phyloP scores from a whole-genome alignment of 441 rosid genomes.

The Erysimum cheiri region DNA sequence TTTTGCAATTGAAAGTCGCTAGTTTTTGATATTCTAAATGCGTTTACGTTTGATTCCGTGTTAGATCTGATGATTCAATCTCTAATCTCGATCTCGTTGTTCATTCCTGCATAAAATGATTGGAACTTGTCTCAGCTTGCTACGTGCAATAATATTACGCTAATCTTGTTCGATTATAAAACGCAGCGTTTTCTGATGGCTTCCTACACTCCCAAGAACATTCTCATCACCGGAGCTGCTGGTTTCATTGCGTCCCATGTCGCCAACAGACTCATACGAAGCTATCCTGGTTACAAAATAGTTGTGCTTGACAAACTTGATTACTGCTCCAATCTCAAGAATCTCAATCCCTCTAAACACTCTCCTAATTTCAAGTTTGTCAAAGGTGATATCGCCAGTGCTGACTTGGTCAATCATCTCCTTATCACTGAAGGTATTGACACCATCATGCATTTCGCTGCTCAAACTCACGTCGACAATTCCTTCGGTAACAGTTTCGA shows the following conservation, averaged over 20 bases:
- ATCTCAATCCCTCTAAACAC: constrained; percentile 68
- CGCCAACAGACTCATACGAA: constrained; percentile 72
- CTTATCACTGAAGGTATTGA: constrained; percentile 68
- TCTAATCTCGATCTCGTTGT: neutral
- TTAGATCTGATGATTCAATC: constrained; percentile 30
- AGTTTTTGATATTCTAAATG: neutral
- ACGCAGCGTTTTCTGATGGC: constrained; percentile 54
- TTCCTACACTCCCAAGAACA: constrained; percentile 78
- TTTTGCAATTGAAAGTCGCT: neutral
- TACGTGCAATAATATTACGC: constrained; percentile 11
- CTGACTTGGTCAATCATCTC: constrained; percentile 68
- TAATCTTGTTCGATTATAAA: neutral
- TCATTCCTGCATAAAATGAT: neutral
- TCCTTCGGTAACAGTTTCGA: constrained; percentile 74
- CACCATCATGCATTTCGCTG: constrained; percentile 77
- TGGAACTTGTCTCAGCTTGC: neutral
- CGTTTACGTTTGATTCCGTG: constrained; percentile 12
- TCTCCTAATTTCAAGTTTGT: constrained; percentile 89
- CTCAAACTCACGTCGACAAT: constrained; percentile 72
- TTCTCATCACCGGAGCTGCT: constrained; percentile 95
- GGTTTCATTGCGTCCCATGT: constrained; percentile 84
- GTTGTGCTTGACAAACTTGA: constrained; percentile 96
- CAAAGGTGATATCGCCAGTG: constrained; percentile 74
- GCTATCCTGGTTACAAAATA: constrained; percentile 83
- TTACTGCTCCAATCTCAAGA: constrained; percentile 88